Percentiles rank a stretch among this genome's conserved stretches.
These are phyloP conservation scores for Phytopythium delawarense DNA, from an alignment of 352 stramenopile genomes.

Conservation along the genomic window DNA sequence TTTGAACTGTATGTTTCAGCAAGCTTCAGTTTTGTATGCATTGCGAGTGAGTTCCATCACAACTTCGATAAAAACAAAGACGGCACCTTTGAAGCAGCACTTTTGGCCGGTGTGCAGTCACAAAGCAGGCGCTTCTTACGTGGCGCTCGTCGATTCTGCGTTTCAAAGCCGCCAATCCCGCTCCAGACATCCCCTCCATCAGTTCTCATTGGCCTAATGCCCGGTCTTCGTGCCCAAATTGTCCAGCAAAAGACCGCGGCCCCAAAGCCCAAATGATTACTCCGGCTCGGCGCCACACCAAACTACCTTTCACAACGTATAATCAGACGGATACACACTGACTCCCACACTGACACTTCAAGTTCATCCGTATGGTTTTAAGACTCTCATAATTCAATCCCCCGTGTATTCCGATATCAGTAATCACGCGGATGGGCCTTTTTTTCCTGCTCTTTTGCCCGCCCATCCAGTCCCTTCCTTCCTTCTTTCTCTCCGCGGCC, in stretches of 20 bases:
- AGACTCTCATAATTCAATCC: not conserved
- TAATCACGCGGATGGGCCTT: not conserved
- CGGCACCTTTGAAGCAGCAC: no score
- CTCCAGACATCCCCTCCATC: not conserved
- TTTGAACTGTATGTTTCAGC: no score
- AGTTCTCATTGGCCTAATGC: not conserved
- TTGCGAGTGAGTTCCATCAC: no score
- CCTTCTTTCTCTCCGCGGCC: not conserved
- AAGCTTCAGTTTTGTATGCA: no score
- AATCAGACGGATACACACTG: not conserved
- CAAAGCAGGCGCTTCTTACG: not conserved
- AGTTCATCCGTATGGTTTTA: not conserved
- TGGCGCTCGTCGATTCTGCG: not conserved
- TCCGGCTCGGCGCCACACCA: not conserved
- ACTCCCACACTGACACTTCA: not conserved
- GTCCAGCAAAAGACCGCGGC: not conserved
- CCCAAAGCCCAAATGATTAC: constrained; percentile 6
- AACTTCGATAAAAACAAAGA: no score
- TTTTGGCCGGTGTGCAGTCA: not conserved
- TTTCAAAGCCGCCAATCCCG: not conserved
- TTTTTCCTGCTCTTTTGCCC: not conserved
- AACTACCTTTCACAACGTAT: constrained; percentile 1
- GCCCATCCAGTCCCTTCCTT: no score
- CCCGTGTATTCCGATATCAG: not conserved
- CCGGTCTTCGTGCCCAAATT: not conserved